Base-by-base conservation (phyloP, 2,329 filamentous ascomycete species). In the Trichoderma lentiforme region DNA sequence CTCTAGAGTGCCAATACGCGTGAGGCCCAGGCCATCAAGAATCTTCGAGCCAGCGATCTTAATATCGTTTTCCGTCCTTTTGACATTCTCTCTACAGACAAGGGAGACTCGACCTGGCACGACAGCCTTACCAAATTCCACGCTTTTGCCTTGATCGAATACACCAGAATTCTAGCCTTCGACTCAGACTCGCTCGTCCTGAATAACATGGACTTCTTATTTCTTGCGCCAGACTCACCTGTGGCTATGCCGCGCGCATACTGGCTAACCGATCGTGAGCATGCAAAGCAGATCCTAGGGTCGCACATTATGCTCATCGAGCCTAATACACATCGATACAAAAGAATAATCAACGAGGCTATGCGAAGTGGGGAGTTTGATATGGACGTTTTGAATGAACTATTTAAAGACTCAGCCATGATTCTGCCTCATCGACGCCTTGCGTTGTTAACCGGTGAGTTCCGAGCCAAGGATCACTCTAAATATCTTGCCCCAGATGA, bases 401-500 rank as follows among this genome's bases (percentile, higher is more conserved):
- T 51, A 51, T 51, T 51, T 21, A 21, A 51, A 51, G 43, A 51
- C 43, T 51, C 43, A 21, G 43, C 43, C 43, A 51, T 51, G 43
- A 51, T 51, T 0, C 43, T 51, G n/a, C 43, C 43, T 51, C 43
- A 51, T 21, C 43, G 43, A 51, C 43, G 43, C 7, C 43, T 51
- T 51, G 43, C 43, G 15, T 51, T 51, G 43, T 51, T 51, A 21
- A 51, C 43, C 0, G 43, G 43, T 21, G 43, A 51, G 43, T 51
- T 51, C 43, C 43, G 43, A 8, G n/a, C 18, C n/a, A 51, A 21
- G 15, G 18, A 51, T 18, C 43, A 51, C 43, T 21, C 18, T 21
- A 51, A 51, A 51, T 51, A 51, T 21, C 43, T 51, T 21, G 43
- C 74, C 6, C 68, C 69, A 6, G 81, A 82, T 28, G 60, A 63